Percentiles rank a stretch among this genome's conserved stretches.
Conservation (phyloP, 306 rosid species). For the Sicyos baderoa region DNA sequence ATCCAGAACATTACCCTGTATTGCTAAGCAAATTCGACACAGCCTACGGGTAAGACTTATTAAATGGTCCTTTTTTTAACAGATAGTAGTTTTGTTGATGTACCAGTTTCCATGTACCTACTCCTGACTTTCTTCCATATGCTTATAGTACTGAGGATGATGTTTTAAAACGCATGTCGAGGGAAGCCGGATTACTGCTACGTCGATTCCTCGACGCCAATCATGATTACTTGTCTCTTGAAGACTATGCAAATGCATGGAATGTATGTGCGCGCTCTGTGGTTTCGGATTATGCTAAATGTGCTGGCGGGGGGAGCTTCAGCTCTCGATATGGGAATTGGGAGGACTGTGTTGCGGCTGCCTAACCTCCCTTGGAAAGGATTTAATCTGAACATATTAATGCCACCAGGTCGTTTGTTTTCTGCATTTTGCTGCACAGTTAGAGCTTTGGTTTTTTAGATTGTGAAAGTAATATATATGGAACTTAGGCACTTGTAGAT, state of each 20-base stretch:
- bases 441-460: background rate
- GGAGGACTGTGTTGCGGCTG: background rate
- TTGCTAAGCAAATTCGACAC: background rate
- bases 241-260: slow-evolving; percentile 2
- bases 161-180: background rate
- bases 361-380: background rate
- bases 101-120: background rate
- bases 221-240: background rate
- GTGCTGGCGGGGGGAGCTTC: slow-evolving; percentile 10
- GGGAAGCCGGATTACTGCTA: background rate
- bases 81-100: background rate
- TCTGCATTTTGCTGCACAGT: background rate
- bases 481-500: background rate
- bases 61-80: background rate
- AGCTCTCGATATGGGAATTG: slow-evolving; percentile 12
- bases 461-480: background rate
- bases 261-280: slow-evolving; percentile 3
- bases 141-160: background rate
- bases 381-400: background rate
- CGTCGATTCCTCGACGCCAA: background rate
- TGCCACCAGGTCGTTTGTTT: background rate
- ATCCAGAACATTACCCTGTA: slow-evolving; percentile 15
- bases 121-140: background rate
- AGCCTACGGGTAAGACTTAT: background rate
- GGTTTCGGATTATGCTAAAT: background rate